phyloP scores from a whole-genome alignment of 306 rosid genomes.

The Glycine tomentella region DNA sequence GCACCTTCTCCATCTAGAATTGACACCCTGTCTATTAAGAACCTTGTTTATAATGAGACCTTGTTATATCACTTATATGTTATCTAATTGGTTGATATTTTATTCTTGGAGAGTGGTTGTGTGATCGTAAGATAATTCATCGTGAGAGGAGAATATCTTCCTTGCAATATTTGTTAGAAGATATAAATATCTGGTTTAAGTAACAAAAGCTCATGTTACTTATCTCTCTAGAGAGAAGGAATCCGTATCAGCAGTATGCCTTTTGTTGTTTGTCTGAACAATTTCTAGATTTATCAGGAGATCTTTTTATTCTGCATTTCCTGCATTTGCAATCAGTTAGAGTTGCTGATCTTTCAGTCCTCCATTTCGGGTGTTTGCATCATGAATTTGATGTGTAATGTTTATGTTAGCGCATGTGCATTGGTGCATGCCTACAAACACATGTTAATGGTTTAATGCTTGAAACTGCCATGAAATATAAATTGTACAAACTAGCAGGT shows the following conservation, averaged over 20 bases:
- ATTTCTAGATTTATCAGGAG: not conserved
- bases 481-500: slow-evolving; percentile 7
- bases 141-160: not conserved
- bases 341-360: not conserved
- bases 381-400: not conserved
- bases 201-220: not conserved
- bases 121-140: not conserved
- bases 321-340: not conserved
- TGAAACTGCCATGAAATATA: slow-evolving; percentile 21
- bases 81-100: slow-evolving; percentile 18
- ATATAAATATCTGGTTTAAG: slow-evolving; percentile 11
- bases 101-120: not conserved
- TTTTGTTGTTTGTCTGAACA: not conserved
- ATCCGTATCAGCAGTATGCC: not conserved
- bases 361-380: not conserved
- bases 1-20: not conserved
- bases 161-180: slow-evolving; percentile 4
- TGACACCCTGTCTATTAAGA: not conserved
- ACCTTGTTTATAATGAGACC: not conserved
- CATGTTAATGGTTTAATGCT: slow-evolving; percentile 18
- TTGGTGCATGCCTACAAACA: not conserved
- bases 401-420: not conserved
- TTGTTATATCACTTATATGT: not conserved
- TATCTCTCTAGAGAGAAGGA: not conserved
- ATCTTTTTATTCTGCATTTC: not conserved